Percentiles rank a stretch among this genome's conserved stretches.
Conservation (phyloP, 108 stramenopile genomes). For the Cyclotella baltica region DNA sequence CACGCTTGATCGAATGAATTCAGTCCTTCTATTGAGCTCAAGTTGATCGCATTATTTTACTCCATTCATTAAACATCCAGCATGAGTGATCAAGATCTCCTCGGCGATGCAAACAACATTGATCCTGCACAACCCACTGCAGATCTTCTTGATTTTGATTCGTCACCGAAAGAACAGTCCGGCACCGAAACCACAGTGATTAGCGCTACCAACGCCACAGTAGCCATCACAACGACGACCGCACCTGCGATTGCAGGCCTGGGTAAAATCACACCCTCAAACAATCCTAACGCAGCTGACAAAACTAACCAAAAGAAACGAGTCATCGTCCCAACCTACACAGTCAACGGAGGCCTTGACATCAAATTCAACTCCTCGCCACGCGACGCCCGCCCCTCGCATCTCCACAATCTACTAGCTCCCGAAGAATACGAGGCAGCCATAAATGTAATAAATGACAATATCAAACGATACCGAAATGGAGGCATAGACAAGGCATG, state of each 20-base stretch:
- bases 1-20: too few relatives aligned
- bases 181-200: conserved; percentile 7
- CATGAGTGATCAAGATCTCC: conserved; percentile 3
- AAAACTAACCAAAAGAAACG: conserved; percentile 32
- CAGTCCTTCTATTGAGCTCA: too few relatives aligned
- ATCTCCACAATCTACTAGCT: conserved; percentile 60
- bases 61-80: too few relatives aligned
- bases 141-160: background rate
- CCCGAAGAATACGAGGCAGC: conserved; percentile 64
- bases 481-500: conserved; percentile 57
- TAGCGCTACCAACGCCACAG: conserved; percentile 32
- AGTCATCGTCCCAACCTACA: conserved; percentile 48
- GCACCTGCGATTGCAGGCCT: conserved; percentile 43
- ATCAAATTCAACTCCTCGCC: conserved; percentile 48
- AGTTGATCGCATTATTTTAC: too few relatives aligned
- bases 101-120: background rate
- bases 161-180: background rate
- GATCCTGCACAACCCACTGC: background rate
- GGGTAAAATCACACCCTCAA: conserved; percentile 42
- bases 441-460: conserved; percentile 61
- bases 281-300: background rate
- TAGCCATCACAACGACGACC: conserved; percentile 19
- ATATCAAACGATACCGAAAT: conserved; percentile 57
- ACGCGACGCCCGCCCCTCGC: conserved; percentile 35
- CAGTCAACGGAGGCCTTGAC: conserved; percentile 53